Evolutionary conservation across 176 grass and related monocot species (phyloP).

Genomic region (Neostapfia colusana): DNA sequence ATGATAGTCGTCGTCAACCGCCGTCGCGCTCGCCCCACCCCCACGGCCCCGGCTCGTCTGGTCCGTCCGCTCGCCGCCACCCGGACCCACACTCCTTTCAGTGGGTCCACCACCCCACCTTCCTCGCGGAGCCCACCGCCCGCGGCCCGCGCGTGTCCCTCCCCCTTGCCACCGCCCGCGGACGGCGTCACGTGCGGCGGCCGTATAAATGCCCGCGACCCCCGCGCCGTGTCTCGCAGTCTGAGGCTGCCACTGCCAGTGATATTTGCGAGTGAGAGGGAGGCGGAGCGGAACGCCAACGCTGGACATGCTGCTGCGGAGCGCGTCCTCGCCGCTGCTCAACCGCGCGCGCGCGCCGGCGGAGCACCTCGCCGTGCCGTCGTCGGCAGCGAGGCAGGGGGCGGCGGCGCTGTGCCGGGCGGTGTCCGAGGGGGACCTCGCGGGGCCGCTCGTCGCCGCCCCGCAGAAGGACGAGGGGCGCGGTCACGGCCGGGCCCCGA

Average conservation of each 20-base stretch:
- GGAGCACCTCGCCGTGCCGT: background rate
- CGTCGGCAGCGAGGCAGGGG: background rate
- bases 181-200: too few relatives aligned
- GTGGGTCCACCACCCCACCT: too few relatives aligned
- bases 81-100: background rate
- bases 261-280: background rate
- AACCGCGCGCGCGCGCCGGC: conserved; percentile 23
- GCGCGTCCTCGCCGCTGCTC: conserved; percentile 54
- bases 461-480: background rate
- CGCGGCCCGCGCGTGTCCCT: too few relatives aligned
- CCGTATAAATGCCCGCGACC: too few relatives aligned
- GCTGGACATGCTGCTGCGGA: conserved; percentile 47
- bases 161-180: too few relatives aligned
- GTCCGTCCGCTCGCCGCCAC: conserved; percentile 34
- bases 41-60: background rate
- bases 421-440: conserved; percentile 47
- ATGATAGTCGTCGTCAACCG: too few relatives aligned
- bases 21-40: conserved; percentile 7
- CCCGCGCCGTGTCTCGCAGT: too few relatives aligned
- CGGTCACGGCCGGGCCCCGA: background rate
- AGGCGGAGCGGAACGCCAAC: background rate
- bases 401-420: conserved; percentile 24
- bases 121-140: too few relatives aligned
- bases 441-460: background rate
- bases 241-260: too few relatives aligned